phyloP scores from a whole-genome alignment of 176 grass and related monocot species.

The Zoysia japonica region DNA sequence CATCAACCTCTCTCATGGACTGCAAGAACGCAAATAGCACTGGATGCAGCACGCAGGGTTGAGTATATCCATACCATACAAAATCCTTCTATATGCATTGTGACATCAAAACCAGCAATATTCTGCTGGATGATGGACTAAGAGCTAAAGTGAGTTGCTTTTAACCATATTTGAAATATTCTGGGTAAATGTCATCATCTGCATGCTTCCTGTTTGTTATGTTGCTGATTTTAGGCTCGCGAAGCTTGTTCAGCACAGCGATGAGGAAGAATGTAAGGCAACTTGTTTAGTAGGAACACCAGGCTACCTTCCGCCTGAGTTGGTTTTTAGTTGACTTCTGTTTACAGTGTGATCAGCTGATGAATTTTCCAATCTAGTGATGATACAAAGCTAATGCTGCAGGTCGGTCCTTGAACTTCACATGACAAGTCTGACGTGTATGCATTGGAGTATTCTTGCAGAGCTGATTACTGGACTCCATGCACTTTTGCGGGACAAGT shows the following conservation, averaged over 20 bases:
- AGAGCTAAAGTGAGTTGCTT: conserved; percentile 58
- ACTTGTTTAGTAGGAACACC: conserved; percentile 71
- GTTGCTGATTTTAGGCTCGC: conserved; percentile 71
- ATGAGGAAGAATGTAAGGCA: conserved; percentile 55
- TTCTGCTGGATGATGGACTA: conserved; percentile 63
- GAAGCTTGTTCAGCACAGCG: conserved; percentile 59
- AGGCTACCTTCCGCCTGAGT: conserved; percentile 81
- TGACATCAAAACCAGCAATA: conserved; percentile 77
- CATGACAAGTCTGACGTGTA: conserved; percentile 70
- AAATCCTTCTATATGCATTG: conserved; percentile 70
- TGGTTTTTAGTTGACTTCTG: conserved; percentile 28
- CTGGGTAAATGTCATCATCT: not conserved
- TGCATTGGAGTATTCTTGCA: conserved; percentile 70
- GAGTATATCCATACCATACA: conserved; percentile 85
- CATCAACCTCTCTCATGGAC: conserved; percentile 72
- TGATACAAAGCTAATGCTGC: conserved; percentile 16
- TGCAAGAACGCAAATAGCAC: conserved; percentile 67
- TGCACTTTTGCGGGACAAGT: conserved; percentile 57
- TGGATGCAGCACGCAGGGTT: conserved; percentile 65
- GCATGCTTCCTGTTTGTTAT: conserved; percentile 35
- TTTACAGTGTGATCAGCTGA: not conserved
- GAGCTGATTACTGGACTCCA: conserved; percentile 63
- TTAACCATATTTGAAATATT: not conserved
- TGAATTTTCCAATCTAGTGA: conserved; percentile 8
- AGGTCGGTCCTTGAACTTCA: conserved; percentile 71